A percentile compares a stretch with the other conserved stretches of the same genome.
These are phyloP conservation scores for Pterocarpus santalinus DNA, from an alignment of 306 rosid species.

Conservation along the genomic window DNA sequence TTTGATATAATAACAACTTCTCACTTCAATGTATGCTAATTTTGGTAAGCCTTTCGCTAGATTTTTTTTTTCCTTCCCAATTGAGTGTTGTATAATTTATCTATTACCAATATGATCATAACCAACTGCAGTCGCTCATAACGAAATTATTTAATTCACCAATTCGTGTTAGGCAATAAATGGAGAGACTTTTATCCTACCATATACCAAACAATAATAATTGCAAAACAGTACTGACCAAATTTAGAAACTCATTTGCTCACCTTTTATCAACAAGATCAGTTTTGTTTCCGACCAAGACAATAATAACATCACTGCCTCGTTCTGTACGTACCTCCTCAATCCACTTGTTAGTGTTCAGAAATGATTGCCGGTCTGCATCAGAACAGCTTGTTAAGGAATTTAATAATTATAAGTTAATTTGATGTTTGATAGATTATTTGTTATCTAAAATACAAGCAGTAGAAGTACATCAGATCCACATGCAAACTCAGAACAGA, in stretches of 20 bases:
- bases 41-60: background rate
- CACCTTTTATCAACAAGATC: slow-evolving; percentile 90
- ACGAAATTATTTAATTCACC: background rate
- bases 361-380: slow-evolving; percentile 81
- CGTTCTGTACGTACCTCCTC: slow-evolving; percentile 91
- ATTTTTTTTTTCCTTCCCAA: too few relatives aligned
- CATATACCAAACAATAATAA: background rate
- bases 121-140: slow-evolving; percentile 9
- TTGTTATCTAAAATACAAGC: background rate
- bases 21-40: background rate
- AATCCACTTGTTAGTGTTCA: slow-evolving; percentile 80
- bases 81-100: background rate
- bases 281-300: slow-evolving; percentile 88
- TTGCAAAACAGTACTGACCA: background rate
- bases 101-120: background rate
- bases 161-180: background rate
- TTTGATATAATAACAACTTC: background rate
- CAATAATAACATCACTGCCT: slow-evolving; percentile 86
- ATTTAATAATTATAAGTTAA: slow-evolving; percentile 36
- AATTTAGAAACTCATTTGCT: slow-evolving; percentile 35
- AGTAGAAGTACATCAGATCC: background rate
- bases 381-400: slow-evolving; percentile 35
- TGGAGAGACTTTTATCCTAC: background rate
- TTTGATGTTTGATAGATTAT: background rate
- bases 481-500: slow-evolving; percentile 9